phyloP scores from a whole-genome alignment of 2,329 filamentous ascomycete species.

The Xylaria polymorpha region DNA sequence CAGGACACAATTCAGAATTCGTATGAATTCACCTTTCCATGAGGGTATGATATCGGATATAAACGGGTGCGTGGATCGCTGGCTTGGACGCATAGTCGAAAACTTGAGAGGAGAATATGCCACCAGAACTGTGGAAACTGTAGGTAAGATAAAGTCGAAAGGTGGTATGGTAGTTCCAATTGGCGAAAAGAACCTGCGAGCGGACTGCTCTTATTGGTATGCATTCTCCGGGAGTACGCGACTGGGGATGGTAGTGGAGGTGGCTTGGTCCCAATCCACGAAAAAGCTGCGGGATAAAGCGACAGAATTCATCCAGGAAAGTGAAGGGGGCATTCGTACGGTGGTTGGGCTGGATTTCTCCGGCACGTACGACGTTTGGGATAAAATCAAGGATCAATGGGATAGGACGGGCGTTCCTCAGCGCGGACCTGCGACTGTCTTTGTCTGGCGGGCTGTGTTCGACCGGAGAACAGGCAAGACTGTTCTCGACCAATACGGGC shows the following conservation, averaged over 20 bases:
- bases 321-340: conserved; percentile 9
- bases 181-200: conserved; percentile 10
- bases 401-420: conserved; percentile 8
- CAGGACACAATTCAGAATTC: conserved; percentile 17
- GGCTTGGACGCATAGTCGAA: not conserved
- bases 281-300: conserved; percentile 10
- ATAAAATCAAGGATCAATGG: conserved; percentile 16
- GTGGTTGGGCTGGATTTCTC: conserved; percentile 20
- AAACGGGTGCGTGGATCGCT: not conserved
- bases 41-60: conserved; percentile 17
- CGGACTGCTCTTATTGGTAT: conserved; percentile 19
- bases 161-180: not conserved
- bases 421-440: conserved; percentile 3
- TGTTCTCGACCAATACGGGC: conserved; percentile 14
- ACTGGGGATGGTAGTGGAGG: conserved; percentile 7
- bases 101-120: conserved; percentile 3
- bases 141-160: not conserved
- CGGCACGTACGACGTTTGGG: conserved; percentile 9
- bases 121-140: not conserved
- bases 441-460: conserved; percentile 22
- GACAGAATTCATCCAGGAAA: conserved; percentile 17
- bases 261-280: conserved; percentile 17
- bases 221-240: not conserved
- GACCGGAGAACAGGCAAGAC: conserved; percentile 8
- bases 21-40: conserved; percentile 16